Percentiles rank a stretch among this genome's conserved stretches.
phyloP scores from a whole-genome alignment of 306 rosid species.

The Ormosia emarginata region DNA sequence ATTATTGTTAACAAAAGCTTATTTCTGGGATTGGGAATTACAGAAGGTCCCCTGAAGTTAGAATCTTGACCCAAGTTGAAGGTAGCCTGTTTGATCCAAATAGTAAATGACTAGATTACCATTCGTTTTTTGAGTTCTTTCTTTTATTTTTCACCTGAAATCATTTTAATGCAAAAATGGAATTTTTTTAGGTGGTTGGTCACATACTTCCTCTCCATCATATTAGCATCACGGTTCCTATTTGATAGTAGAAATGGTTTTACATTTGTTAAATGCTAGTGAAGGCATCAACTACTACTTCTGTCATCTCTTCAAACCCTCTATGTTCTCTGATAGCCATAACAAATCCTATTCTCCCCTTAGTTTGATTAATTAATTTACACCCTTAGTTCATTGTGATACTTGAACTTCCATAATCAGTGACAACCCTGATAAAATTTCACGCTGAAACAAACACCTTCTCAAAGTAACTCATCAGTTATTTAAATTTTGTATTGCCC shows the following conservation, averaged over 20 bases:
- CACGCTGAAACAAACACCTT: constrained; percentile 1
- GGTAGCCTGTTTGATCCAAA: constrained; percentile 5
- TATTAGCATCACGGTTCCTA: background rate
- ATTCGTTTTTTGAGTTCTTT: background rate
- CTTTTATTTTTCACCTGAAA: background rate
- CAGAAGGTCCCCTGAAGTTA: background rate
- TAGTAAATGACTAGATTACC: background rate
- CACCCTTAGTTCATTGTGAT: background rate
- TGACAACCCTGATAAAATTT: background rate
- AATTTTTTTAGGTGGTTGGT: background rate
- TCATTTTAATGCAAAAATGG: background rate
- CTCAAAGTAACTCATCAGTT: background rate
- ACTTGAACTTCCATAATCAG: background rate
- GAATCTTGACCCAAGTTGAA: background rate
- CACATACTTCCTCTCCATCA: background rate
- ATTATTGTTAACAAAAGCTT: background rate
- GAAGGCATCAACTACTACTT: background rate
- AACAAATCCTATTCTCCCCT: background rate
- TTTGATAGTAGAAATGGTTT: background rate
- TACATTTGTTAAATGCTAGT: background rate
- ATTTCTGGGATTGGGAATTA: background rate
- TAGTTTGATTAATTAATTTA: background rate
- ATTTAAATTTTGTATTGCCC: background rate
- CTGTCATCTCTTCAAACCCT: background rate
- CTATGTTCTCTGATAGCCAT: background rate